Conservation (phyloP, 2,329 filamentous ascomycete species). For the Alternaria postmessia region DNA sequence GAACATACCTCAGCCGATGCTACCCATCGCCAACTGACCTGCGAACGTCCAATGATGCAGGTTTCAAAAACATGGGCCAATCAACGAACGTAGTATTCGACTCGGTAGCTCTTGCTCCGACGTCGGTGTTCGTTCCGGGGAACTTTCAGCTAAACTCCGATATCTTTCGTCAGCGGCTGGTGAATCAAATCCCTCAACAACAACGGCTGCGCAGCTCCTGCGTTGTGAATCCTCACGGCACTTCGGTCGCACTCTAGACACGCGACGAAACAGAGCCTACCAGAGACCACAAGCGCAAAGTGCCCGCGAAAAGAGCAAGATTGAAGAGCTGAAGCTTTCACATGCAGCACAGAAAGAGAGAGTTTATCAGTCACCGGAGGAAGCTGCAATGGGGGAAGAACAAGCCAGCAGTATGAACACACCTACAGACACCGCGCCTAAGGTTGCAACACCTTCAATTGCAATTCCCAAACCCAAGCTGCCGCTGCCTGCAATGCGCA, state of each 20-base stretch:
- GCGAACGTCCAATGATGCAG: background rate
- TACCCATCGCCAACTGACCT: constrained; percentile 5
- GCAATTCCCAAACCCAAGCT: constrained; percentile 15
- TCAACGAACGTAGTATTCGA: constrained; percentile 4
- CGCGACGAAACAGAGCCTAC: background rate
- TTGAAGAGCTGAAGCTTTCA: constrained; percentile 17
- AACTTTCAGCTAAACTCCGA: constrained; percentile 15
- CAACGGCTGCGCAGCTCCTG: constrained; percentile 1
- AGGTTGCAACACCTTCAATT: constrained; percentile 8
- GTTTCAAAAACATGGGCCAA: constrained; percentile 7
- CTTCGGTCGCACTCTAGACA: background rate
- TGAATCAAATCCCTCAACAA: constrained; percentile 12
- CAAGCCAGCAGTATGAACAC: constrained; percentile 17
- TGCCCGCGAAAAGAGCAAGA: background rate
- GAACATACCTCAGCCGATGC: constrained; percentile 11
- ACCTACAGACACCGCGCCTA: background rate
- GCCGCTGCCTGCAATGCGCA: constrained; percentile 6
- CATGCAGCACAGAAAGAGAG: constrained; percentile 42
- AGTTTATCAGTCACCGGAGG: constrained; percentile 39
- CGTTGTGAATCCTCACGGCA: background rate
- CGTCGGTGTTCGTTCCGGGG: constrained; percentile 24
- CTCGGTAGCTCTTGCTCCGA: constrained; percentile 26
- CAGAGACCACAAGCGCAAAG: background rate
- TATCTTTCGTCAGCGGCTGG: constrained; percentile 13
- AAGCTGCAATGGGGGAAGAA: constrained; percentile 44